These are phyloP conservation scores for Mucuna pruriens DNA, from an alignment of 306 rosid genomes.

Conservation along the genomic window DNA sequence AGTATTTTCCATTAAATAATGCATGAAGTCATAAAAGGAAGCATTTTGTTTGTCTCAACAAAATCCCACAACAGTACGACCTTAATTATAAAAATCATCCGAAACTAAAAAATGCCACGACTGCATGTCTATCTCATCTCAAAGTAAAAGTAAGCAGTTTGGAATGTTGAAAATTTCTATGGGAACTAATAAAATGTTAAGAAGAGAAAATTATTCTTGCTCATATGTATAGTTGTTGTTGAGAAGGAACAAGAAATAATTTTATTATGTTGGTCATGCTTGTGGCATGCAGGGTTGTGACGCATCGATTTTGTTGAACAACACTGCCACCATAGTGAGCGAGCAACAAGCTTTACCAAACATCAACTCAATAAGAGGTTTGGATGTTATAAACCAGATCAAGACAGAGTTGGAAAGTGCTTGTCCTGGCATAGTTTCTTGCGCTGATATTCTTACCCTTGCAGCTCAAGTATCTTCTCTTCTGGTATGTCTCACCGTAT, in stretches of 20 bases:
- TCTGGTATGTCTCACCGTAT: conserved; percentile 34
- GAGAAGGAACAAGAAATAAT: not conserved
- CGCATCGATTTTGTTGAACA: conserved; percentile 59
- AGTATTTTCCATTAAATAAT: too few relatives aligned
- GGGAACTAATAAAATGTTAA: not conserved
- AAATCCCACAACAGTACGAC: not conserved
- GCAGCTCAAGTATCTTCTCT: conserved; percentile 56
- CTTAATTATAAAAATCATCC: not conserved
- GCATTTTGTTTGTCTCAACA: not conserved
- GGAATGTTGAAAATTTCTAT: not conserved
- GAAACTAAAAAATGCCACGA: not conserved
- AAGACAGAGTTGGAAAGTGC: conserved; percentile 51
- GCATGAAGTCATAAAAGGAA: not conserved
- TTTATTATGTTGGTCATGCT: not conserved
- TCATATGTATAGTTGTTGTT: not conserved
- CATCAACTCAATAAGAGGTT: conserved; percentile 59
- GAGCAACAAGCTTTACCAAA: conserved; percentile 53
- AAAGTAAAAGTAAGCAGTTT: not conserved
- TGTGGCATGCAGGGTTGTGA: conserved; percentile 41
- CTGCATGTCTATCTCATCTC: not conserved
- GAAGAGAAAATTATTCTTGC: not conserved
- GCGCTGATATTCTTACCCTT: conserved; percentile 68
- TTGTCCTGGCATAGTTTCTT: conserved; percentile 58
- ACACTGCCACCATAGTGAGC: conserved; percentile 46
- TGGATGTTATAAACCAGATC: conserved; percentile 57